Percentiles rank a stretch among this genome's conserved stretches.
Conservation (phyloP, 331 rosid genomes). For the Quercus phellos region DNA sequence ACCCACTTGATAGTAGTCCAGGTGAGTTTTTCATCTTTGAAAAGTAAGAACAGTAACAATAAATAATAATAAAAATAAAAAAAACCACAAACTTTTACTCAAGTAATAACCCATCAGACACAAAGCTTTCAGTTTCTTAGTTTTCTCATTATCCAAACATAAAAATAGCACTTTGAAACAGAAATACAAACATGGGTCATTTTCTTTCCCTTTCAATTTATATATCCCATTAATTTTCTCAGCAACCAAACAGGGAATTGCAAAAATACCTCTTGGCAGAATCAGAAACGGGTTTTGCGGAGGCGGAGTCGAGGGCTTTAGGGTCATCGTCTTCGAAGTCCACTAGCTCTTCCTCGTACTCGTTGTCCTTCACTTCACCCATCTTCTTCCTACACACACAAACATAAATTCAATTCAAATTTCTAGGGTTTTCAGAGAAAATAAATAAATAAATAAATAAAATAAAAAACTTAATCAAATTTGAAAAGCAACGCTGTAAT, state of each 20-base stretch:
- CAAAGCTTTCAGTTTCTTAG: not conserved
- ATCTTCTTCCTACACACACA: slow-evolving; percentile 23
- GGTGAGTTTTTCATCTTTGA: not conserved
- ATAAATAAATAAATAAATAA: too few species aligned
- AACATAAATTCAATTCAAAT: not conserved
- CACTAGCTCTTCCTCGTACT: slow-evolving; percentile 87
- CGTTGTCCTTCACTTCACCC: slow-evolving; percentile 88
- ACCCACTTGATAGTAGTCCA: not conserved
- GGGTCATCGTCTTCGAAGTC: slow-evolving; percentile 93
- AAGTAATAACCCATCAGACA: not conserved
- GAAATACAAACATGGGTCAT: not conserved
- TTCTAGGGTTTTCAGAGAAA: not conserved
- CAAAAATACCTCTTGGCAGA: slow-evolving; percentile 56
- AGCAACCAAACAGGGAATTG: not conserved
- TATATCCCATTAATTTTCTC: not conserved
- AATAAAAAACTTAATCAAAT: too few species aligned
- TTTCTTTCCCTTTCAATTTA: not conserved
- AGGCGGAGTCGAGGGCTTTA: slow-evolving; percentile 61
- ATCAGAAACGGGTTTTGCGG: slow-evolving; percentile 59
- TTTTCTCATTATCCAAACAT: too few species aligned
- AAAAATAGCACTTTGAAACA: too few species aligned
- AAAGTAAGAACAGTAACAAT: not conserved
- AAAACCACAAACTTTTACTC: not conserved
- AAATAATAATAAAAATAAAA: not conserved
- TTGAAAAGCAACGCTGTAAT: not conserved